A percentile compares a stretch with the other conserved stretches of the same genome.
These are phyloP conservation scores for Akebia trifoliata DNA, from an alignment of 164 flowering plant species.

Conservation along the genomic window DNA sequence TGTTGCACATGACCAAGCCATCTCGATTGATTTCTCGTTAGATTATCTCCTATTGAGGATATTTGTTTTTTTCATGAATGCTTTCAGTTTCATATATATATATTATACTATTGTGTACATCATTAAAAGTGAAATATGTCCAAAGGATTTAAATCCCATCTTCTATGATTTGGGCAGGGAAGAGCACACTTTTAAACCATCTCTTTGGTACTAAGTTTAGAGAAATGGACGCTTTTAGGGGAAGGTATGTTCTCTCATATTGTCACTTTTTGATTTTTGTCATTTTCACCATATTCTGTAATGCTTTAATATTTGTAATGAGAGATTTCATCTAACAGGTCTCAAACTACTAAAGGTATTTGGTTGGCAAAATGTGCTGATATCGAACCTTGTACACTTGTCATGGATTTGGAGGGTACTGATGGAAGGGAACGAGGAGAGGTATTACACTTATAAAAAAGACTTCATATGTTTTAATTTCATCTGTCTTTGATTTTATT, in stretches of 20 bases:
- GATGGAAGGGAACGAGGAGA: slow-evolving; percentile 99
- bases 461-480: not conserved
- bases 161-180: slow-evolving; percentile 43
- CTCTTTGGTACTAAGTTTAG: slow-evolving; percentile 79
- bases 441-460: slow-evolving; percentile 57
- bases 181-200: slow-evolving; percentile 86
- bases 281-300: not conserved
- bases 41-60: too few species aligned
- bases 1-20: too few species aligned
- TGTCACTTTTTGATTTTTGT: not conserved
- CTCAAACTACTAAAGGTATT: slow-evolving; percentile 94
- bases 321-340: slow-evolving; percentile 38
- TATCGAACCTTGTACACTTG: slow-evolving; percentile 84
- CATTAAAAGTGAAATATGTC: not conserved
- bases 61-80: not conserved
- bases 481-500: not conserved
- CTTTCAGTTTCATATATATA: not conserved
- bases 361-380: slow-evolving; percentile 88
- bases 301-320: not conserved
- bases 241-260: slow-evolving; percentile 52
- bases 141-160: not conserved
- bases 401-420: slow-evolving; percentile 98
- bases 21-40: too few species aligned
- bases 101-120: too few species aligned
- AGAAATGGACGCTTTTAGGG: slow-evolving; percentile 96